A percentile compares a stretch with the other conserved stretches of the same genome.
Conservation (phyloP, 2,329 filamentous ascomycete species). For the Hypoxylon sp. region DNA sequence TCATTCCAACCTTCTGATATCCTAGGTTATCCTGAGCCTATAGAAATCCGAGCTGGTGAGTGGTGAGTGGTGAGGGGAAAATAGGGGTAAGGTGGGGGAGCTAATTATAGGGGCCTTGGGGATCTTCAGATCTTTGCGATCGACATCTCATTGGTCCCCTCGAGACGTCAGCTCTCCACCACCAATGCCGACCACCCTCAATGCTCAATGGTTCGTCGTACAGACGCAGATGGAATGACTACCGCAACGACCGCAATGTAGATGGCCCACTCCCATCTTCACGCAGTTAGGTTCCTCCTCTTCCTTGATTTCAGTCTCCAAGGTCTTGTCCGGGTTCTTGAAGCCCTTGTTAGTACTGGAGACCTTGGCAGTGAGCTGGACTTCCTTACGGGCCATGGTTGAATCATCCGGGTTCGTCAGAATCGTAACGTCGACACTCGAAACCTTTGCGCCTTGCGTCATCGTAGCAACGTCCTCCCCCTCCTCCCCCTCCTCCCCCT, state of each 20-base stretch:
- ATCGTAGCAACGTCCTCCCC: neutral
- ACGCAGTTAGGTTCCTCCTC: neutral
- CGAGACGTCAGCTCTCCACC: neutral
- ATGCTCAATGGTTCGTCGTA: too few species aligned
- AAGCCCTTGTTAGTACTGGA: neutral
- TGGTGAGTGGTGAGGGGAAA: constrained; percentile 1
- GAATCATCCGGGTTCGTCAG: neutral
- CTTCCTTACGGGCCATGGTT: neutral
- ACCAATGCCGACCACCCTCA: constrained; percentile 1
- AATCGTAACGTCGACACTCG: neutral
- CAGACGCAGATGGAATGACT: too few species aligned
- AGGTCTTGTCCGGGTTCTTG: neutral
- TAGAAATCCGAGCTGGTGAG: neutral
- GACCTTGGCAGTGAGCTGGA: neutral
- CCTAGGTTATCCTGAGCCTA: neutral
- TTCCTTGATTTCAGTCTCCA: too few species aligned
- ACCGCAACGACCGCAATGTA: neutral
- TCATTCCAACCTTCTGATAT: too few species aligned
- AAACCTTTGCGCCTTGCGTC: neutral
- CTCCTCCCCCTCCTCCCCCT: too few species aligned
- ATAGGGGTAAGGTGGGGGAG: neutral
- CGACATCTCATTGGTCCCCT: constrained; percentile 22
- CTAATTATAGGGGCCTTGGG: neutral
- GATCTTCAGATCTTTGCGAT: constrained; percentile 8
- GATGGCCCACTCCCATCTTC: constrained; percentile 11